Evolutionary conservation across 1,139 yeast species (phyloP).

Genomic region (Pichia sp.): DNA sequence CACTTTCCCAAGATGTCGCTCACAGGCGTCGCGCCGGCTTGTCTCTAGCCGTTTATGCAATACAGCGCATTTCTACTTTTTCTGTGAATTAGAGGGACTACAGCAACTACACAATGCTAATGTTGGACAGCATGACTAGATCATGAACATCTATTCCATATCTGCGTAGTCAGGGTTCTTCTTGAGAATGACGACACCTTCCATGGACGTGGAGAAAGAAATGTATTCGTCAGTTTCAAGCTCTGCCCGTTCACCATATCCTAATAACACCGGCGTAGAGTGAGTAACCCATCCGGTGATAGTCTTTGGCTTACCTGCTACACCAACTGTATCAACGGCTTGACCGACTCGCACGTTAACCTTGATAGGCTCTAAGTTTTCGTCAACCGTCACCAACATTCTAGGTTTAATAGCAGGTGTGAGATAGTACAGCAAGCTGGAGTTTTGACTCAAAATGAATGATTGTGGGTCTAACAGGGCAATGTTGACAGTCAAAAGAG

Average conservation of each 20-base stretch:
- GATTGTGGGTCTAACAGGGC: constrained; percentile 79
- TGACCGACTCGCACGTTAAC: constrained; percentile 98
- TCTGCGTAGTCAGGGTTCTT: constrained; percentile 73
- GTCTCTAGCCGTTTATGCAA: too few relatives aligned
- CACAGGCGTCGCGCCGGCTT: too few relatives aligned
- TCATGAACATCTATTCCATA: too few relatives aligned
- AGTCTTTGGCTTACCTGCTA: constrained; percentile 97
- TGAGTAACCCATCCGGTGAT: constrained; percentile 99
- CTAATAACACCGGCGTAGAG: constrained; percentile 89
- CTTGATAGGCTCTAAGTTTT: constrained; percentile 78
- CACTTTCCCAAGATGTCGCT: too few relatives aligned
- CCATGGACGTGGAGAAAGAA: constrained; percentile 73
- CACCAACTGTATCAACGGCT: constrained; percentile 98
- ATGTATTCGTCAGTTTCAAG: constrained; percentile 92
- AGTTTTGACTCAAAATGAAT: constrained; percentile 59
- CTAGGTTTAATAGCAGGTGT: constrained; percentile 91
- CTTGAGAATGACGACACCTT: constrained; percentile 87
- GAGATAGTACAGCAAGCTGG: constrained; percentile 64
- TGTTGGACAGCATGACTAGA: too few relatives aligned
- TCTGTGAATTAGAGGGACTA: too few relatives aligned
- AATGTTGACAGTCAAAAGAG: constrained; percentile 77
- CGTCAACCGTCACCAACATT: constrained; percentile 89
- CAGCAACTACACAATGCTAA: too few relatives aligned
- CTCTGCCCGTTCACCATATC: constrained; percentile 95
- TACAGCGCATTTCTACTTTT: too few relatives aligned